Conservation (phyloP, 129 eudicot species). For the Ambrosia trifida region DNA sequence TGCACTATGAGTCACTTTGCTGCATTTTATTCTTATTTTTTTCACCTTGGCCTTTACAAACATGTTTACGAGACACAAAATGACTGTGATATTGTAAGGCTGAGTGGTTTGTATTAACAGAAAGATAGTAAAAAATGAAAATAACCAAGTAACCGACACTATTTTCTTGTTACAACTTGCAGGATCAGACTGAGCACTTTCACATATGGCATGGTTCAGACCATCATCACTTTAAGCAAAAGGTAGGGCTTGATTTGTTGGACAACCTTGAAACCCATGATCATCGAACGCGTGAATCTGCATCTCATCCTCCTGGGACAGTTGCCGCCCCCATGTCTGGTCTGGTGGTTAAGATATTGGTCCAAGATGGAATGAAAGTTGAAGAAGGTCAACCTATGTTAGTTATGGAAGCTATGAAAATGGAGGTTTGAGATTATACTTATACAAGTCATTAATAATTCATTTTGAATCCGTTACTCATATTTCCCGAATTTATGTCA, state of each 20-base stretch:
- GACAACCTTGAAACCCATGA: constrained; percentile 59
- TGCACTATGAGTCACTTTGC: not conserved
- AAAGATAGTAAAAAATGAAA: not conserved
- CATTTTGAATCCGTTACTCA: not conserved
- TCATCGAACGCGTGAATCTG: constrained; percentile 40
- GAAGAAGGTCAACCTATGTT: constrained; percentile 84
- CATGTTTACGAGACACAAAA: not conserved
- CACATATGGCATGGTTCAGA: constrained; percentile 82
- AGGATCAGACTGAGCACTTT: constrained; percentile 76
- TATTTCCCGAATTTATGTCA: not conserved
- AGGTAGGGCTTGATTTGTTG: constrained; percentile 49
- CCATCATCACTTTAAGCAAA: constrained; percentile 73
- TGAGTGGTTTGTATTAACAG: not conserved
- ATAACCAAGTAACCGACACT: constrained; percentile 5
- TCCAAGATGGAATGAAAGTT: constrained; percentile 64
- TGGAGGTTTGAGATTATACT: constrained; percentile 69
- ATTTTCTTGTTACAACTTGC: constrained; percentile 18
- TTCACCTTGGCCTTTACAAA: constrained; percentile 5
- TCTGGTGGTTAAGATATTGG: constrained; percentile 80
- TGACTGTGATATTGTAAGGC: not conserved
- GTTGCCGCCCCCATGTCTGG: constrained; percentile 93
- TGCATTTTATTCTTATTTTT: constrained; percentile 1
- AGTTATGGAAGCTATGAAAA: constrained; percentile 98
- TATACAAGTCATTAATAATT: not conserved
- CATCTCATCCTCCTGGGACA: constrained; percentile 78